phyloP scores from a whole-genome alignment of 208 protist species.

The Naegleria fowleri region DNA sequence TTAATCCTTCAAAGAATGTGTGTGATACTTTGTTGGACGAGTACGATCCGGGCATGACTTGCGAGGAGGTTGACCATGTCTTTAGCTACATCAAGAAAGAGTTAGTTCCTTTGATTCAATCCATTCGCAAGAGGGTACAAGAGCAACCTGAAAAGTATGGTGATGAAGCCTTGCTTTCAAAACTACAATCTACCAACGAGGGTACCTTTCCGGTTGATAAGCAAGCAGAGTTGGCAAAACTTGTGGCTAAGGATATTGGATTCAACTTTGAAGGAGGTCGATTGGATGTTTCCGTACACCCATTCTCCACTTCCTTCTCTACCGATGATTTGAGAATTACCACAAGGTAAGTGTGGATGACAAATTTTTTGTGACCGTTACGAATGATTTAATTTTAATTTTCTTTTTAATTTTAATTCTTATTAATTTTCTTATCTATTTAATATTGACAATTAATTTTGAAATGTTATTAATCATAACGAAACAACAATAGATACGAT shows the following conservation, averaged over 20 bases:
- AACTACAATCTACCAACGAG: not conserved
- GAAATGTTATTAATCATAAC: too few relatives aligned
- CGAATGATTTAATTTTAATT: too few relatives aligned
- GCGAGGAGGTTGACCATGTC: slow-evolving; percentile 55
- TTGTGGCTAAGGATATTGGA: slow-evolving; percentile 44
- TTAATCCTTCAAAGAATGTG: slow-evolving; percentile 47
- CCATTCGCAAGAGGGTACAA: slow-evolving; percentile 54
- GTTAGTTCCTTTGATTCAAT: slow-evolving; percentile 62
- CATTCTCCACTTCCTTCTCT: slow-evolving; percentile 67
- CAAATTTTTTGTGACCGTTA: too few relatives aligned
- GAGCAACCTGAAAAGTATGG: not conserved
- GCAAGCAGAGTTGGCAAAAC: slow-evolving; percentile 56
- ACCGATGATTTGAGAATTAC: slow-evolving; percentile 72
- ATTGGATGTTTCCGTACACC: slow-evolving; percentile 71
- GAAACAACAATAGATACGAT: slow-evolving; percentile 46
- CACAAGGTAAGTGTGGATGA: slow-evolving; percentile 35
- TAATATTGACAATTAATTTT: too few relatives aligned
- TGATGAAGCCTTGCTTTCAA: not conserved
- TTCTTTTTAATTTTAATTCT: too few relatives aligned
- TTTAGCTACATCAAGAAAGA: slow-evolving; percentile 65
- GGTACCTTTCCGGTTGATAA: slow-evolving; percentile 47
- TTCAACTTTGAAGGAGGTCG: slow-evolving; percentile 71
- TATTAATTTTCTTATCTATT: too few relatives aligned
- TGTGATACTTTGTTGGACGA: slow-evolving; percentile 68
- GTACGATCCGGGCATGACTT: slow-evolving; percentile 69